phyloP scores from a whole-genome alignment of 2,329 filamentous ascomycete species.

The Sporothrix inflata region DNA sequence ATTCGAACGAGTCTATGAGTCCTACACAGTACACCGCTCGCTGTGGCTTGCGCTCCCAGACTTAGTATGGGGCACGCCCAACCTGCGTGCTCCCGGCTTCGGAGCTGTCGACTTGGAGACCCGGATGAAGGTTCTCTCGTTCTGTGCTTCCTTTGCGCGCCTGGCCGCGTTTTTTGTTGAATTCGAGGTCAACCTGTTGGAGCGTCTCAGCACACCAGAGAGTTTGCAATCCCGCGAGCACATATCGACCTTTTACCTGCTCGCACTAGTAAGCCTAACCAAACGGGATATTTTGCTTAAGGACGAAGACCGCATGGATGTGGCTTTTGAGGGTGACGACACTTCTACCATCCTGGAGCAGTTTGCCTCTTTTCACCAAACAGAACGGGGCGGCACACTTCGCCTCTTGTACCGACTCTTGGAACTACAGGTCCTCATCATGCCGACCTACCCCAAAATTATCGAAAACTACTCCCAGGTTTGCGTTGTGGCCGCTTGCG shows the following conservation, averaged over 20 bases:
- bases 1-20: conserved; percentile 45
- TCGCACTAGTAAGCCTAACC: conserved; percentile 47
- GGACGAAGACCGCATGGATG: conserved; percentile 38
- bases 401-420: conserved; percentile 48
- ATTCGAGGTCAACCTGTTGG: conserved; percentile 50
- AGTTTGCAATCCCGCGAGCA: conserved; percentile 45
- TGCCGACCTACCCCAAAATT: conserved; percentile 53
- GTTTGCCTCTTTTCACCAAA: conserved; percentile 45
- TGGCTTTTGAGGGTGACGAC: conserved; percentile 35
- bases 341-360: conserved; percentile 48
- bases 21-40: conserved; percentile 48
- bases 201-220: conserved; percentile 35
- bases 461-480: conserved; percentile 49
- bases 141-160: conserved; percentile 51
- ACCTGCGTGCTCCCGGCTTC: conserved; percentile 29
- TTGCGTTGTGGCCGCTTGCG: conserved; percentile 43
- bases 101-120: conserved; percentile 35
- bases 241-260: conserved; percentile 51
- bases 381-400: conserved; percentile 47
- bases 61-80: conserved; percentile 44
- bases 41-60: conserved; percentile 60
- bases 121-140: conserved; percentile 41
- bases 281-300: conserved; percentile 33
- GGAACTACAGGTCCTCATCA: conserved; percentile 45
- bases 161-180: conserved; percentile 57